Percentiles rank a stretch among this genome's conserved stretches.
These are phyloP conservation scores for Ophiocordyceps camponoti-floridani DNA, from an alignment of 2,329 filamentous ascomycete species.

Conservation along the genomic window DNA sequence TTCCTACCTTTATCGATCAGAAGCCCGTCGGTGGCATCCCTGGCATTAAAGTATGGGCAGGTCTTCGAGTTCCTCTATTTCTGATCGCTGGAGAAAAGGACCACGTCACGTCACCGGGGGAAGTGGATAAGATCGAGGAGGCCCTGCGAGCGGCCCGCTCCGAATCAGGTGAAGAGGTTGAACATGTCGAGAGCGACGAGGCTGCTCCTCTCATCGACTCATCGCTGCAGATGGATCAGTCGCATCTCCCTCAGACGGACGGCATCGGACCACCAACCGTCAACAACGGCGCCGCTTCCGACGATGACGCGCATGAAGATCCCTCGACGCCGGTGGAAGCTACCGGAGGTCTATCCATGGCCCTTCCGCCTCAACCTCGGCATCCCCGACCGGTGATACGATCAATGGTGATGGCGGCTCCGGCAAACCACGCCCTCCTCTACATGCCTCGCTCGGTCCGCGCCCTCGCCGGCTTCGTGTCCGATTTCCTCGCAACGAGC, in stretches of 20 bases:
- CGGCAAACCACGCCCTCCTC: slow-evolving; percentile 68
- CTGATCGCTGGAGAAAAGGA: slow-evolving; percentile 67
- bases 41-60: slow-evolving; percentile 52
- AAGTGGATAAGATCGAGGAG: slow-evolving; percentile 48
- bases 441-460: slow-evolving; percentile 64
- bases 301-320: slow-evolving; percentile 21
- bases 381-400: slow-evolving; percentile 41
- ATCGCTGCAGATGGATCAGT: slow-evolving; percentile 13
- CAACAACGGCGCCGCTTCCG: slow-evolving; percentile 8
- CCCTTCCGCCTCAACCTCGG: slow-evolving; percentile 27
- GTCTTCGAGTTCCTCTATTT: slow-evolving; percentile 55
- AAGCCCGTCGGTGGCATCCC: slow-evolving; percentile 46
- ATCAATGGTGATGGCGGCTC: slow-evolving; percentile 51
- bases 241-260: not conserved
- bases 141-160: slow-evolving; percentile 13
- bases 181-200: slow-evolving; percentile 17
- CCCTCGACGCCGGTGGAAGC: slow-evolving; percentile 27
- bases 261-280: not conserved
- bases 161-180: not conserved
- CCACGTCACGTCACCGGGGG: slow-evolving; percentile 50
- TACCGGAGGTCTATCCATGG: slow-evolving; percentile 4
- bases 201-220: slow-evolving; percentile 28
- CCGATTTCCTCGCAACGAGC: slow-evolving; percentile 59
- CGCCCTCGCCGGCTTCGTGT: slow-evolving; percentile 62
- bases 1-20: slow-evolving; percentile 41